Evolutionary conservation across 306 rosid genomes (phyloP).

Genomic region (Medicago truncatula): DNA sequence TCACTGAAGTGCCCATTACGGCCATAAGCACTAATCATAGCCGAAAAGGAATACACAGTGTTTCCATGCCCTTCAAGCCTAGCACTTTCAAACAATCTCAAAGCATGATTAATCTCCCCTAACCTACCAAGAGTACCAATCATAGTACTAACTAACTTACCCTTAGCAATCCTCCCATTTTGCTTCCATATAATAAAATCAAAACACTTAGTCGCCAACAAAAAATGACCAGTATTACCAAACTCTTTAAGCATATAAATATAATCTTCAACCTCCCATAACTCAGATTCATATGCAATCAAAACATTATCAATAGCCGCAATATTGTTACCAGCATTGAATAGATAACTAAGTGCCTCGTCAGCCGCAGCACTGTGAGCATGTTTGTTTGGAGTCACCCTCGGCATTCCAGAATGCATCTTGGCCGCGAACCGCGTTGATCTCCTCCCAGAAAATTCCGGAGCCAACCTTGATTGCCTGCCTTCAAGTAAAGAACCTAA

Average conservation of each 20-base stretch:
- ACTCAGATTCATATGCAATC: slow-evolving; percentile 58
- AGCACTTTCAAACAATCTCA: slow-evolving; percentile 62
- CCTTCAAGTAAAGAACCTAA: slow-evolving; percentile 54
- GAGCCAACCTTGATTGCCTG: slow-evolving; percentile 57
- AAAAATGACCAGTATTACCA: slow-evolving; percentile 70
- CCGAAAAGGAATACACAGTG: slow-evolving; percentile 76
- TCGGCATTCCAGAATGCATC: slow-evolving; percentile 74
- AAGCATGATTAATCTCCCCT: slow-evolving; percentile 75
- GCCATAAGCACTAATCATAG: slow-evolving; percentile 86
- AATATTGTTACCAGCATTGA: slow-evolving; percentile 58
- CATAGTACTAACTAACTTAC: slow-evolving; percentile 81
- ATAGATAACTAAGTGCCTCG: slow-evolving; percentile 66
- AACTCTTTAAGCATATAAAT: slow-evolving; percentile 67
- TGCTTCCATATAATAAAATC: slow-evolving; percentile 72
- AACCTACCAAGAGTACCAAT: slow-evolving; percentile 90
- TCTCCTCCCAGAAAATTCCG: slow-evolving; percentile 81
- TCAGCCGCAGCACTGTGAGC: slow-evolving; percentile 67
- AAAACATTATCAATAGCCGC: slow-evolving; percentile 57
- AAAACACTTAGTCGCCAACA: slow-evolving; percentile 63
- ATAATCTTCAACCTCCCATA: slow-evolving; percentile 73
- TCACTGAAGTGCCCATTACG: slow-evolving; percentile 64
- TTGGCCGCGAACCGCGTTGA: slow-evolving; percentile 81
- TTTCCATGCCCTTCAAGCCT: slow-evolving; percentile 75
- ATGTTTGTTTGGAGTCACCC: slow-evolving; percentile 50
- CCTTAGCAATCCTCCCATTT: slow-evolving; percentile 60